A percentile compares a stretch with the other conserved stretches of the same genome.
Evolutionary conservation across 169 alveolate species (phyloP).

Genomic region (Plasmodium vivax): DNA sequence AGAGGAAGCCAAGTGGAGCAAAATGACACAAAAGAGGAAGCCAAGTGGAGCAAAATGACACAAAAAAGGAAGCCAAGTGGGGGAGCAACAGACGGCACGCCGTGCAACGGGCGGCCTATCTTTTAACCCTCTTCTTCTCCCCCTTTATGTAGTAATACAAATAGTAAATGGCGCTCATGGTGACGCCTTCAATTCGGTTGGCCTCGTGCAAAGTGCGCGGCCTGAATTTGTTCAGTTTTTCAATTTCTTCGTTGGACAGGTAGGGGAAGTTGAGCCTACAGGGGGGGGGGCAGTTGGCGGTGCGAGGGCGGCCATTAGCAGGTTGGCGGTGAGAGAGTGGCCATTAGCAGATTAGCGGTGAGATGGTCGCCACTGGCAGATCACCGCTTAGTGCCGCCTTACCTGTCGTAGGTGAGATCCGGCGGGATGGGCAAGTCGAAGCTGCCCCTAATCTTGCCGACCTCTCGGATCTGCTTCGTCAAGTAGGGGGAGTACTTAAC

Average conservation of each 20-base stretch:
- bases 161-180: conserved; percentile 74
- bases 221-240: conserved; percentile 75
- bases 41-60: background rate
- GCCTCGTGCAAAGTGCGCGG: conserved; percentile 84
- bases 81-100: background rate
- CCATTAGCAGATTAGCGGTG: background rate
- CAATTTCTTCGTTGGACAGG: conserved; percentile 86
- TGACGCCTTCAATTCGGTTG: conserved; percentile 81
- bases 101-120: background rate
- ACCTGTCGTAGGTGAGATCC: conserved; percentile 79
- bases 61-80: background rate
- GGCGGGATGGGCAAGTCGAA: conserved; percentile 75
- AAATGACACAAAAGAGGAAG: background rate
- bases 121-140: conserved; percentile 17
- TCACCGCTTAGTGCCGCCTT: background rate
- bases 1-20: background rate
- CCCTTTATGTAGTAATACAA: conserved; percentile 46
- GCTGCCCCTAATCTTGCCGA: conserved; percentile 75
- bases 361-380: background rate
- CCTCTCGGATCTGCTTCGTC: conserved; percentile 73
- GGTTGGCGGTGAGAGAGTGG: background rate
- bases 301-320: background rate
- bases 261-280: conserved; percentile 54
- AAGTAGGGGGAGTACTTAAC: conserved; percentile 80
- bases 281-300: background rate